Evolutionary conservation across 2,329 filamentous ascomycete species (phyloP).

Genomic region (Neocatenulostroma microsporum): DNA sequence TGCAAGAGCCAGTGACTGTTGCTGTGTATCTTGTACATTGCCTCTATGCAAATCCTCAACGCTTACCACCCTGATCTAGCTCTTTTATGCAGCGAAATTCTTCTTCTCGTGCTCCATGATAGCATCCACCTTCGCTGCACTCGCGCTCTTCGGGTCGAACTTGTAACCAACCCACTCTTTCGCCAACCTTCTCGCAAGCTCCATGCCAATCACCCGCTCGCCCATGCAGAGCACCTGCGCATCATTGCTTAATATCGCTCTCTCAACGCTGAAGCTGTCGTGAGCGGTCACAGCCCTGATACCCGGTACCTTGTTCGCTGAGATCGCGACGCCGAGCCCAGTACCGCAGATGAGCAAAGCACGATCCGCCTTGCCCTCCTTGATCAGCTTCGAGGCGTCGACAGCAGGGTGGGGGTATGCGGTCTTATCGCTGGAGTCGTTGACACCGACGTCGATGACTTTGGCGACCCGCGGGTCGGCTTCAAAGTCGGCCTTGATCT

Average conservation of each 20-base stretch:
- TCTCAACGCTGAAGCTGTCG: constrained; percentile 76
- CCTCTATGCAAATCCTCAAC: too few species aligned
- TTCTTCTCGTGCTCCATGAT: constrained; percentile 43
- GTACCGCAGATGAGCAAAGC: constrained; percentile 80
- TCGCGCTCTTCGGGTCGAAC: constrained; percentile 62
- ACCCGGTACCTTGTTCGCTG: constrained; percentile 81
- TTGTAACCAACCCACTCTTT: constrained; percentile 78
- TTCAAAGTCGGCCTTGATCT: constrained; percentile 65
- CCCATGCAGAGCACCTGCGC: constrained; percentile 83
- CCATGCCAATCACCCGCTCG: constrained; percentile 72
- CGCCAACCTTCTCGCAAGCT: constrained; percentile 67
- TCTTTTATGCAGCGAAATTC: too few species aligned
- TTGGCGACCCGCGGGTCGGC: constrained; percentile 58
- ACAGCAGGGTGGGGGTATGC: constrained; percentile 75
- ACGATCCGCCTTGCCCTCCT: constrained; percentile 60
- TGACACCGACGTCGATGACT: constrained; percentile 68
- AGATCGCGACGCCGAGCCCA: constrained; percentile 76
- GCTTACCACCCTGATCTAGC: too few species aligned
- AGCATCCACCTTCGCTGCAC: constrained; percentile 48
- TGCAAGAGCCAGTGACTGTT: too few species aligned
- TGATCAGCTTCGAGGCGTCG: constrained; percentile 58
- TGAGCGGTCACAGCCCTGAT: constrained; percentile 84
- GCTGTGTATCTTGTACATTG: too few species aligned
- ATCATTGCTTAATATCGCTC: constrained; percentile 73
- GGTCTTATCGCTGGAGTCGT: constrained; percentile 60